phyloP scores from a whole-genome alignment of 2,329 filamentous ascomycete genomes.

The Nigrograna mackinnonii region DNA sequence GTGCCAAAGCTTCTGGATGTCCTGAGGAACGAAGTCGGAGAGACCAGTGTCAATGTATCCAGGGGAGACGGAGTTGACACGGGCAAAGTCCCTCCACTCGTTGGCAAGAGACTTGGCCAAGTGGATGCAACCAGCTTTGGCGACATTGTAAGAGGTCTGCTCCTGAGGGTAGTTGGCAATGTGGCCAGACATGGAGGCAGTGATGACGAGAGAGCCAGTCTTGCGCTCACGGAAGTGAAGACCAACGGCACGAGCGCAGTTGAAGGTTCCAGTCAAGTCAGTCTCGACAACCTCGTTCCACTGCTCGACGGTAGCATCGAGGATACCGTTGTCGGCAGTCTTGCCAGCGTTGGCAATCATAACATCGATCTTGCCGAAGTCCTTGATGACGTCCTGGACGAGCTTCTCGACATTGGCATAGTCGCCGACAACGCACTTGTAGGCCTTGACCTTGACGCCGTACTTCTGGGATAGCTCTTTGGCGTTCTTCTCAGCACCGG shows the following conservation, averaged over 20 bases:
- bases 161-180: slow-evolving; percentile 83
- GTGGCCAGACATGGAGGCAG: slow-evolving; percentile 75
- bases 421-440: slow-evolving; percentile 65
- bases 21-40: slow-evolving; percentile 67
- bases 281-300: slow-evolving; percentile 79
- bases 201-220: slow-evolving; percentile 68
- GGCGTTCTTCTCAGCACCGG: slow-evolving; percentile 68
- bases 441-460: slow-evolving; percentile 68
- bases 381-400: slow-evolving; percentile 63
- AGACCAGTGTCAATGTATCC: slow-evolving; percentile 71
- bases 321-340: slow-evolving; percentile 69
- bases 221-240: slow-evolving; percentile 72
- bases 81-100: slow-evolving; percentile 71
- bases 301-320: slow-evolving; percentile 72
- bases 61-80: slow-evolving; percentile 69
- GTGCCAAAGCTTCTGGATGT: slow-evolving; percentile 74
- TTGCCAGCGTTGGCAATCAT: slow-evolving; percentile 73
- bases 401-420: slow-evolving; percentile 61
- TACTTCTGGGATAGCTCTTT: slow-evolving; percentile 63
- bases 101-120: slow-evolving; percentile 67
- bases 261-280: slow-evolving; percentile 86
- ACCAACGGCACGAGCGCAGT: slow-evolving; percentile 87
- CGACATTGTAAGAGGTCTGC: slow-evolving; percentile 53
- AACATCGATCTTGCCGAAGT: slow-evolving; percentile 72
- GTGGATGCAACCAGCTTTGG: slow-evolving; percentile 70